Conservation (phyloP, 306 rosid species). For the Gynostemma pentaphyllum region DNA sequence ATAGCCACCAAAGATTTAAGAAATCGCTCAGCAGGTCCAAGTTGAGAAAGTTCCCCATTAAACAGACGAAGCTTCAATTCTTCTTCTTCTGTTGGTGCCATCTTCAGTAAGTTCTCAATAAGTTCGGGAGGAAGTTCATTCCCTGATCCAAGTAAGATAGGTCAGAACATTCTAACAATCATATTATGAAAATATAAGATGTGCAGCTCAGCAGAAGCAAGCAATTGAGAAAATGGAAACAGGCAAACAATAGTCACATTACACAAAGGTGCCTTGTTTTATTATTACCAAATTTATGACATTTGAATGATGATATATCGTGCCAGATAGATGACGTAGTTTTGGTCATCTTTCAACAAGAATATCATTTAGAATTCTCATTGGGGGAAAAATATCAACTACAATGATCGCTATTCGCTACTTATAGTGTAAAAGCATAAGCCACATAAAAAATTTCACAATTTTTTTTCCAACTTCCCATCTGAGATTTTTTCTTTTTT, state of each 20-base stretch:
- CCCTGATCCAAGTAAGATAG: slow-evolving; percentile 38
- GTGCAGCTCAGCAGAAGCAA: background rate
- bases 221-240: background rate
- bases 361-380: background rate
- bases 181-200: background rate
- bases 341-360: background rate
- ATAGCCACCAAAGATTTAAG: slow-evolving; percentile 59
- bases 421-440: background rate
- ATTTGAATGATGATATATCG: background rate
- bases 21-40: slow-evolving; percentile 86
- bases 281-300: background rate
- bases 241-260: background rate
- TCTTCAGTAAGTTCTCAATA: slow-evolving; percentile 58
- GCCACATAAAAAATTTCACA: background rate
- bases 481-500: too few relatives aligned
- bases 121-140: slow-evolving; percentile 82
- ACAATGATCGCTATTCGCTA: background rate
- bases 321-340: background rate
- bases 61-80: slow-evolving; percentile 79
- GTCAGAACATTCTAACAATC: slow-evolving; percentile 5
- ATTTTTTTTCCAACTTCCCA: background rate
- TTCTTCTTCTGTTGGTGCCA: slow-evolving; percentile 87
- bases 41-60: slow-evolving; percentile 46
- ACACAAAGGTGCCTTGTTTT: background rate
- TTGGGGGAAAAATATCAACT: background rate